A percentile compares a stretch with the other conserved stretches of the same genome.
phyloP scores from a whole-genome alignment of 2,329 filamentous ascomycete species.

The Neonectria punicea region DNA sequence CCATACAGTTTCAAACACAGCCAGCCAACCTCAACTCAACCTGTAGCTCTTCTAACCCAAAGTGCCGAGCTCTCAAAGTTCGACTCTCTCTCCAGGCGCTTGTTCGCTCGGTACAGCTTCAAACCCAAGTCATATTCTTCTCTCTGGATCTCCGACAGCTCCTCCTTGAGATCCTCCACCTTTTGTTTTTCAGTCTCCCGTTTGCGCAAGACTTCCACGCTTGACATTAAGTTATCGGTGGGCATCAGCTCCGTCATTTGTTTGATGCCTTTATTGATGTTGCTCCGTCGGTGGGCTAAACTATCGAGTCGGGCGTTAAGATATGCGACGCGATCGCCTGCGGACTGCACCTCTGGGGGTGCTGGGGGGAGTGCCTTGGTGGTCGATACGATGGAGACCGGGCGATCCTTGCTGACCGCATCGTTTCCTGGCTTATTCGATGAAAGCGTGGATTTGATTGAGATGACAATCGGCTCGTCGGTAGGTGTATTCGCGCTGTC shows the following conservation, averaged over 20 bases:
- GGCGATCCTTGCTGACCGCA: conserved; percentile 31
- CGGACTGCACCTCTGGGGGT: conserved; percentile 66
- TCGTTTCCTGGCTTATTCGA: conserved; percentile 7
- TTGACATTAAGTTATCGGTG: conserved; percentile 73
- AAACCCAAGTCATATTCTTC: conserved; percentile 84
- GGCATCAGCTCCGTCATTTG: conserved; percentile 85
- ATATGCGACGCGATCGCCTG: conserved; percentile 72
- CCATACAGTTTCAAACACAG: conserved; percentile 13
- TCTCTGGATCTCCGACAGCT: conserved; percentile 77
- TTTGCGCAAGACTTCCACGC: conserved; percentile 68
- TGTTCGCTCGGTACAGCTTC: conserved; percentile 78
- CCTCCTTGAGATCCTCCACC: conserved; percentile 71
- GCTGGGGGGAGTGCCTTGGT: conserved; percentile 71
- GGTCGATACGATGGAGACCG: conserved; percentile 50
- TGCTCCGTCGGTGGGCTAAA: conserved; percentile 74
- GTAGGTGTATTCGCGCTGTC: conserved; percentile 33
- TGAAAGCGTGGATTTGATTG: conserved; percentile 40
- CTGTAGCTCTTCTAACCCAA: conserved; percentile 83
- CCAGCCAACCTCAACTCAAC: conserved; percentile 50
- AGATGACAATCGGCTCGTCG: conserved; percentile 44
- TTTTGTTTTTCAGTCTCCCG: conserved; percentile 70
- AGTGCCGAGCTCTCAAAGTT: conserved; percentile 74
- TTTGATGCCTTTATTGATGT: conserved; percentile 77
- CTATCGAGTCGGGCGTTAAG: conserved; percentile 74
- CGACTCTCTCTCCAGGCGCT: conserved; percentile 75